phyloP scores from a whole-genome alignment of 148 eudicot genomes.

The Dysphania ambrosioides region DNA sequence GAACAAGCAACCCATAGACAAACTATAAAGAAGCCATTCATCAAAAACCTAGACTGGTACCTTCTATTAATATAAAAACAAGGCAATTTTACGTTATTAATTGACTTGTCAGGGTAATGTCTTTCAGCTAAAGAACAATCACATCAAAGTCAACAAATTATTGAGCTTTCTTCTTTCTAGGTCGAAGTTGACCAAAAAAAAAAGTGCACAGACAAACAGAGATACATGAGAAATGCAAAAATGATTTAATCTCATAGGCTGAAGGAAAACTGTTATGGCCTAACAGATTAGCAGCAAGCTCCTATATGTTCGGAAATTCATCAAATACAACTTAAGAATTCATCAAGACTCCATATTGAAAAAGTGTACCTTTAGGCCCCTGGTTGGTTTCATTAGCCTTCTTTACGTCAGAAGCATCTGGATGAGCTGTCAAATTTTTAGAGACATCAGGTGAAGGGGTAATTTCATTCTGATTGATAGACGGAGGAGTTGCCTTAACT shows the following conservation, averaged over 20 bases:
- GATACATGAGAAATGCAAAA: background rate
- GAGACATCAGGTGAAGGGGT: conserved; percentile 29
- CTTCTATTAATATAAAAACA: background rate
- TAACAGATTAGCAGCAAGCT: background rate
- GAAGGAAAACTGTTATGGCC: background rate
- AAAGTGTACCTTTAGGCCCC: conserved; percentile 30
- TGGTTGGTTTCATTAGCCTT: conserved; percentile 30
- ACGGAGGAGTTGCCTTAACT: conserved; percentile 24
- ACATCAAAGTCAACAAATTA: background rate
- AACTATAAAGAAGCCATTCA: too few relatives aligned
- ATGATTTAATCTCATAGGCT: background rate
- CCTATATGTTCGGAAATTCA: background rate
- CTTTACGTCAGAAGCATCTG: conserved; percentile 28
- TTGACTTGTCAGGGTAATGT: background rate
- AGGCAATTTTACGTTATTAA: background rate
- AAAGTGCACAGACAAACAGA: background rate
- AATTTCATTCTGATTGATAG: conserved; percentile 17
- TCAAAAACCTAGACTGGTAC: background rate
- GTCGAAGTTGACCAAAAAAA: too few relatives aligned
- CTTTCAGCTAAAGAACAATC: background rate
- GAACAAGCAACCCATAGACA: background rate
- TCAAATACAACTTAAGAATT: background rate
- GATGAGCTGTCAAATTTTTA: conserved; percentile 25
- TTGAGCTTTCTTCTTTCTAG: too few relatives aligned
- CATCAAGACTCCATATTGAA: conserved; percentile 1